These are phyloP conservation scores for Tetrastigma voinierianum DNA, from an alignment of 164 flowering plant genomes.

Conservation along the genomic window DNA sequence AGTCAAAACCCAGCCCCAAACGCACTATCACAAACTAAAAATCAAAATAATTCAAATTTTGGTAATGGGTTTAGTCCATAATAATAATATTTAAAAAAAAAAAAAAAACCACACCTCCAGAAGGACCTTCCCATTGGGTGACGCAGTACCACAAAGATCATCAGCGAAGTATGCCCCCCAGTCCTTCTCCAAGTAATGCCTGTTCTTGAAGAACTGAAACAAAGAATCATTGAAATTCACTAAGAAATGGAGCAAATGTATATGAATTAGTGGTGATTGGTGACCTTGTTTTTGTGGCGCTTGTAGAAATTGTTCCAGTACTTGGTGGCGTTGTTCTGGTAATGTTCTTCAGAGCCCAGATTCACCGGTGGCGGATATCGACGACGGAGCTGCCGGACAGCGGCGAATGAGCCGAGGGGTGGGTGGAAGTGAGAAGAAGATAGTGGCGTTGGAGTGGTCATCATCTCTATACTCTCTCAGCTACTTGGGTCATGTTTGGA, in stretches of 20 bases:
- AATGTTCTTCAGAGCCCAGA: not conserved
- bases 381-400: conserved; percentile 6
- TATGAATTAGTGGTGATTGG: not conserved
- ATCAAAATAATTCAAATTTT: not conserved
- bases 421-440: not conserved
- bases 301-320: conserved; percentile 44
- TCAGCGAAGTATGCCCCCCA: conserved; percentile 40
- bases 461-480: no score
- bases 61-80: not conserved
- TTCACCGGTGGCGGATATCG: conserved; percentile 1
- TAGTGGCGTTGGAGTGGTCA: no score
- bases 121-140: conserved; percentile 28
- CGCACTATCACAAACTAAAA: not conserved
- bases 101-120: conserved; percentile 35
- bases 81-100: no score
- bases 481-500: no score
- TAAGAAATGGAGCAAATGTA: not conserved
- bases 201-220: conserved; percentile 48
- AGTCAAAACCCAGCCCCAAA: no score
- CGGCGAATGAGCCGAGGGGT: not conserved
- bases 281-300: conserved; percentile 42
- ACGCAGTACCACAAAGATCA: conserved; percentile 1
- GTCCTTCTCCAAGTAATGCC: conserved; percentile 53
- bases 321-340: conserved; percentile 20
- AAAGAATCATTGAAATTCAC: not conserved